Percentiles rank a stretch among this genome's conserved stretches.
Conservation (phyloP, 306 rosid species). For the Biancaea sappan region DNA sequence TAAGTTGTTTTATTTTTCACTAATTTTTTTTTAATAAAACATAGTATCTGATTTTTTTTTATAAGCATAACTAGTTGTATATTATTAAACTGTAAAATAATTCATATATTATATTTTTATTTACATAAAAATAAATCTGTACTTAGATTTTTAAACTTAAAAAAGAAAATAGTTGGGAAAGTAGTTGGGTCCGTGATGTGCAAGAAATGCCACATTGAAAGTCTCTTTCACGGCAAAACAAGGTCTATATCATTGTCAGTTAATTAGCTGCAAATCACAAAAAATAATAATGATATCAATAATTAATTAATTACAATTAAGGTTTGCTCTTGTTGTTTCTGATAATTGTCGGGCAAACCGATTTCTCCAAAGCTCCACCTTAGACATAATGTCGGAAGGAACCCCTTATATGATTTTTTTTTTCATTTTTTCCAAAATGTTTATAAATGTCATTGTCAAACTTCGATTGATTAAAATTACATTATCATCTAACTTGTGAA, state of each 20-base stretch:
- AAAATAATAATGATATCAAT: background rate
- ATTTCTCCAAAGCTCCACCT: slow-evolving; percentile 43
- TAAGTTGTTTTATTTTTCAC: too few relatives aligned
- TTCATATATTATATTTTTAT: too few relatives aligned
- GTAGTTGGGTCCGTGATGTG: background rate
- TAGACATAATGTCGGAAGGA: slow-evolving; percentile 26
- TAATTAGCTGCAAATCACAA: slow-evolving; percentile 8
- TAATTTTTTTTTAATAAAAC: too few relatives aligned
- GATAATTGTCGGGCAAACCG: slow-evolving; percentile 38
- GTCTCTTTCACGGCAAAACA: slow-evolving; percentile 35
- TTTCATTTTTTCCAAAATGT: background rate
- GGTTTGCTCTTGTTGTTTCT: slow-evolving; percentile 35
- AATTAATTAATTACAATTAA: background rate
- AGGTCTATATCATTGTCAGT: background rate
- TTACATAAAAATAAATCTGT: too few relatives aligned
- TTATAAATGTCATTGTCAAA: slow-evolving; percentile 41
- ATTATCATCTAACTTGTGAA: slow-evolving; percentile 5
- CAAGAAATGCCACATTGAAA: background rate
- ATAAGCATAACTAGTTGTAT: too few relatives aligned
- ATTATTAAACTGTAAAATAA: too few relatives aligned
- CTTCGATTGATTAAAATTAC: slow-evolving; percentile 34
- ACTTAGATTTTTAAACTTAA: background rate
- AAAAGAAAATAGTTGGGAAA: slow-evolving; percentile 17
- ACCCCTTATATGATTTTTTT: slow-evolving; percentile 19
- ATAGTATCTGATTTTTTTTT: too few relatives aligned